Percentiles rank a stretch among this genome's conserved stretches.
Evolutionary conservation across 805 yeast genomes (phyloP).

Genomic region (Pichia californica): DNA sequence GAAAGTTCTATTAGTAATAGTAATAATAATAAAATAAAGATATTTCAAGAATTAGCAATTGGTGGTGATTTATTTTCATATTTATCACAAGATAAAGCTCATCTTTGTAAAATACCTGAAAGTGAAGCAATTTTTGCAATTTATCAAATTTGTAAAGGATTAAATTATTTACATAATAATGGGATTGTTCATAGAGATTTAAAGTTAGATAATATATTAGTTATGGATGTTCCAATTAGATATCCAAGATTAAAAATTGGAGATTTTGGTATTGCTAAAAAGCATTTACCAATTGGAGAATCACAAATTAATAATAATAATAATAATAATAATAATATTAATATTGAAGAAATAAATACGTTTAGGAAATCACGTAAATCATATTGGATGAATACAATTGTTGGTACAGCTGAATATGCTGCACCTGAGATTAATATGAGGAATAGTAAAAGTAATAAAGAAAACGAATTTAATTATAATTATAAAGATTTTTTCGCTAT

Average conservation of each 20-base stretch:
- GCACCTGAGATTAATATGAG: conserved; percentile 62
- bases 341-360: background rate
- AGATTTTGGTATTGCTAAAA: conserved; percentile 55
- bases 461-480: background rate
- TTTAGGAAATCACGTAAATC: background rate
- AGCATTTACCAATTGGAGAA: conserved; percentile 8
- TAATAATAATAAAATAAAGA: conserved; percentile 77
- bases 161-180: conserved; percentile 45
- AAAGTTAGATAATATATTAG: conserved; percentile 60
- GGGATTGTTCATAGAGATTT: conserved; percentile 62
- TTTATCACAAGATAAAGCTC: conserved; percentile 56
- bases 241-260: conserved; percentile 52
- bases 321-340: background rate
- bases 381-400: conserved; percentile 24
- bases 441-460: background rate
- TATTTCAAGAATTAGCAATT: conserved; percentile 88
- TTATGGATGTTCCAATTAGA: conserved; percentile 47
- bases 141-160: conserved; percentile 51
- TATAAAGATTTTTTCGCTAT: conserved; percentile 32
- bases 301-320: conserved; percentile 5
- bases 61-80: conserved; percentile 95
- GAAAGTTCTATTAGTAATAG: conserved; percentile 63
- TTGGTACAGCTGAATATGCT: conserved; percentile 57
- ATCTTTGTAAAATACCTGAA: conserved; percentile 40
- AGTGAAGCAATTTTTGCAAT: conserved; percentile 47